A percentile compares a stretch with the other conserved stretches of the same genome.
Evolutionary conservation across 345 rosid genomes (phyloP).

Genomic region (Lenwebbia sp.): DNA sequence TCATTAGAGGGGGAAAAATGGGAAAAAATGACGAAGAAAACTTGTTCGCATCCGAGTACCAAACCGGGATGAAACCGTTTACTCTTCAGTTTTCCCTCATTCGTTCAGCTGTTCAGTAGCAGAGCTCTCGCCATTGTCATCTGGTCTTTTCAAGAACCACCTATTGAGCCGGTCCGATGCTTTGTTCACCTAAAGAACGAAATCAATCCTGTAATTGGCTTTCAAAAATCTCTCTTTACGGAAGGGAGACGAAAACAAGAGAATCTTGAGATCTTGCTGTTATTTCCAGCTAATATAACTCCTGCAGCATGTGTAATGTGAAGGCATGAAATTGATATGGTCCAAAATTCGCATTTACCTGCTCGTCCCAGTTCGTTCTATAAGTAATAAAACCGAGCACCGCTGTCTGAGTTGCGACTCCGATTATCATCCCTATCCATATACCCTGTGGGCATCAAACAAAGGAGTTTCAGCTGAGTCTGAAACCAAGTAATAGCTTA

Average conservation of each 20-base stretch:
- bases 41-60: neutral
- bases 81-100: neutral
- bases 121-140: neutral
- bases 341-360: neutral
- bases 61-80: neutral
- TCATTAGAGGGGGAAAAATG: neutral
- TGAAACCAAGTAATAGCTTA: neutral
- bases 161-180: slow-evolving; percentile 11
- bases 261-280: neutral
- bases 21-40: neutral
- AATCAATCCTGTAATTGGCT: neutral
- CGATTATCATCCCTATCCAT: slow-evolving; percentile 30
- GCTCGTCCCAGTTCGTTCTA: slow-evolving; percentile 14
- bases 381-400: slow-evolving; percentile 17
- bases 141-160: neutral
- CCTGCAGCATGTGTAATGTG: neutral
- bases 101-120: neutral
- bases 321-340: neutral
- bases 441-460: slow-evolving; percentile 17
- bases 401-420: slow-evolving; percentile 22
- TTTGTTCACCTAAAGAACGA: slow-evolving; percentile 5
- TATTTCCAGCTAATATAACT: neutral
- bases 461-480: neutral
- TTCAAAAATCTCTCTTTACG: neutral
- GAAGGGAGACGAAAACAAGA: neutral